phyloP scores from a whole-genome alignment of 345 rosid species.

The Geranium rotundifolium region DNA sequence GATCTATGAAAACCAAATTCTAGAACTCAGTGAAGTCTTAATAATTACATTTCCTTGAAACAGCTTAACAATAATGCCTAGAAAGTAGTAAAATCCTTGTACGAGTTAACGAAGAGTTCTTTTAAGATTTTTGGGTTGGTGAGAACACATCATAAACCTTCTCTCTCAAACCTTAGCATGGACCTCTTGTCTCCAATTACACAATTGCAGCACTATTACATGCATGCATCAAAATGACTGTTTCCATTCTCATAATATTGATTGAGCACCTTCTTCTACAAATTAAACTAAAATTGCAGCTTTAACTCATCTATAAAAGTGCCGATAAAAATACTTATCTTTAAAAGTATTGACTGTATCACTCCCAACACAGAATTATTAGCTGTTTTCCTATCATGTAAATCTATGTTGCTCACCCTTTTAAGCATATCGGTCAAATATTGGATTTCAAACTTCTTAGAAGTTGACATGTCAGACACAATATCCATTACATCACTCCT shows the following conservation, averaged over 20 bases:
- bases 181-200: not conserved
- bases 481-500: slow-evolving; percentile 59
- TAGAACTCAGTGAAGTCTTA: too few relatives aligned
- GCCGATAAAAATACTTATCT: too few relatives aligned
- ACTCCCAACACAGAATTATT: not conserved
- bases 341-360: not conserved
- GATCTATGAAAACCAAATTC: too few relatives aligned
- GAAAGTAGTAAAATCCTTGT: not conserved
- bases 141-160: not conserved
- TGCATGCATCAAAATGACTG: not conserved
- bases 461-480: slow-evolving; percentile 29
- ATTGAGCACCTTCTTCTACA: not conserved
- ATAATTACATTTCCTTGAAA: not conserved
- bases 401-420: slow-evolving; percentile 29
- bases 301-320: too few relatives aligned
- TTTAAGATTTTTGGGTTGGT: not conserved
- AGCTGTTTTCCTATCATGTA: not conserved
- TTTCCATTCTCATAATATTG: not conserved
- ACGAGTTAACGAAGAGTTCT: too few relatives aligned
- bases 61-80: not conserved
- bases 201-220: not conserved
- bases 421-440: slow-evolving; percentile 36
- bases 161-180: not conserved
- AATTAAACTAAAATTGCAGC: not conserved
- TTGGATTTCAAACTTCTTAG: slow-evolving; percentile 50